These are phyloP conservation scores for Ambrosiella xylebori DNA, from an alignment of 2,329 filamentous ascomycete genomes.

Conservation along the genomic window DNA sequence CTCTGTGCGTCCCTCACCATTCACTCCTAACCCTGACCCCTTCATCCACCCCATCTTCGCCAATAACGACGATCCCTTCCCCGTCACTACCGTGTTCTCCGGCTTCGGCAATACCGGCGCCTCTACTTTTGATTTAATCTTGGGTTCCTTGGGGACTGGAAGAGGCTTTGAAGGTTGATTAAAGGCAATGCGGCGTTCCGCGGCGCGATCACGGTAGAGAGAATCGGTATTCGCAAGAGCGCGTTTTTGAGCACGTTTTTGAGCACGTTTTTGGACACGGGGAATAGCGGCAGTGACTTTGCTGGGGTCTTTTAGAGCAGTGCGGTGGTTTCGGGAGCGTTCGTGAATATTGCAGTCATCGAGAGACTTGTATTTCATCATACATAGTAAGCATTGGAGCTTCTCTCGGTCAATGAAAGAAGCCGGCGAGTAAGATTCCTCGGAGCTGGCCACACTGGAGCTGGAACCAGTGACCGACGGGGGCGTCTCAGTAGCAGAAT, in stretches of 20 bases:
- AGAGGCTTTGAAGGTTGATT: slow-evolving; percentile 40
- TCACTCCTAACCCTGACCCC: slow-evolving; percentile 47
- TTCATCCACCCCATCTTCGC: slow-evolving; percentile 58
- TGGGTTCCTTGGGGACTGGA: slow-evolving; percentile 10
- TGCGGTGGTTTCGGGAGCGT: slow-evolving; percentile 26
- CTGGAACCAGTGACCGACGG: not conserved
- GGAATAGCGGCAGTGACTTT: slow-evolving; percentile 32
- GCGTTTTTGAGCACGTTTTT: slow-evolving; percentile 14
- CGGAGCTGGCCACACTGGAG: not conserved
- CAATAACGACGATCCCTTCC: slow-evolving; percentile 49
- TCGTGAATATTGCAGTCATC: slow-evolving; percentile 28
- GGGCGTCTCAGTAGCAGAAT: not conserved
- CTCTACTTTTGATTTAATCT: slow-evolving; percentile 21
- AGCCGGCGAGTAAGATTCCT: slow-evolving; percentile 11
- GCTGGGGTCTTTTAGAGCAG: slow-evolving; percentile 23
- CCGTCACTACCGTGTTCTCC: slow-evolving; percentile 12
- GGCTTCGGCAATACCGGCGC: not conserved
- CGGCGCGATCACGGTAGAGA: slow-evolving; percentile 49
- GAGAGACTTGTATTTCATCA: slow-evolving; percentile 29
- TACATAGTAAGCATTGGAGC: slow-evolving; percentile 28
- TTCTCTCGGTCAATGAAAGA: slow-evolving; percentile 43
- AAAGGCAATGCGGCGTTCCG: slow-evolving; percentile 45
- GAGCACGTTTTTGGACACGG: slow-evolving; percentile 21
- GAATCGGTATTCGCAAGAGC: slow-evolving; percentile 13
- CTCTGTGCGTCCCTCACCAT: slow-evolving; percentile 43